phyloP scores from a whole-genome alignment of 768 basidiomycete genomes.

The Crucibulum laeve region DNA sequence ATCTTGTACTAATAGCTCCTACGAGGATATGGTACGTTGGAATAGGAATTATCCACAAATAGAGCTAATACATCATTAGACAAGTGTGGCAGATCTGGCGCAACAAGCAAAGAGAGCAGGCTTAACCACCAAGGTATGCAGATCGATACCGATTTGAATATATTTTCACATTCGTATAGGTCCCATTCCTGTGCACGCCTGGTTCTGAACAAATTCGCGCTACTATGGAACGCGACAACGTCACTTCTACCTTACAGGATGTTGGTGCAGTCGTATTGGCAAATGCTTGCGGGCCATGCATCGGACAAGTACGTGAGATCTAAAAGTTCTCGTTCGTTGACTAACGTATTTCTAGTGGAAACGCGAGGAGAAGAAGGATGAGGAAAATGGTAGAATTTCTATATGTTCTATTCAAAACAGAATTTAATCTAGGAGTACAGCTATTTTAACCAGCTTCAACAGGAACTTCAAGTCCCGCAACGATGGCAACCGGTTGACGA shows the following conservation, averaged over 20 bases:
- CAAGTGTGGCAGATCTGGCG: slow-evolving; percentile 88
- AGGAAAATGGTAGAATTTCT: slow-evolving; percentile 77
- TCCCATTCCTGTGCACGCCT: slow-evolving; percentile 85
- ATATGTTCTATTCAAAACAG: slow-evolving; percentile 2
- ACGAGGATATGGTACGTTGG: slow-evolving; percentile 81
- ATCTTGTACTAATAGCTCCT: slow-evolving; percentile 99
- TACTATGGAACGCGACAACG: slow-evolving; percentile 91
- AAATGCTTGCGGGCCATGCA: slow-evolving; percentile 98
- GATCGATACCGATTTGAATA: not conserved
- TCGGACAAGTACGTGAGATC: slow-evolving; percentile 68
- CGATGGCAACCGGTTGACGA: slow-evolving; percentile 89
- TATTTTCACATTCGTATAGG: slow-evolving; percentile 28
- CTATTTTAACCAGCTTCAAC: slow-evolving; percentile 97
- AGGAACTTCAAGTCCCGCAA: slow-evolving; percentile 88
- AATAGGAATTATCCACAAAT: not conserved
- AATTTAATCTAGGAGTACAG: slow-evolving; percentile 32
- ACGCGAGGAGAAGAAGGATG: slow-evolving; percentile 77
- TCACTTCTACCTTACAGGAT: slow-evolving; percentile 76
- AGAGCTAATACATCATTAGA: slow-evolving; percentile 38
- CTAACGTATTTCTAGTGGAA: slow-evolving; percentile 66
- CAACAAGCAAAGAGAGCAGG: slow-evolving; percentile 84
- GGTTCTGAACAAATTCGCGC: slow-evolving; percentile 96
- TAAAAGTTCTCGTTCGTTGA: slow-evolving; percentile 1
- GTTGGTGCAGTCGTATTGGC: slow-evolving; percentile 95
- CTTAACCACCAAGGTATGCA: slow-evolving; percentile 61